Evolutionary conservation across 2,329 filamentous ascomycete species (phyloP), one percentile per base, ranked within the genome.

Genomic region (Amylocarpus encephaloides): DNA sequence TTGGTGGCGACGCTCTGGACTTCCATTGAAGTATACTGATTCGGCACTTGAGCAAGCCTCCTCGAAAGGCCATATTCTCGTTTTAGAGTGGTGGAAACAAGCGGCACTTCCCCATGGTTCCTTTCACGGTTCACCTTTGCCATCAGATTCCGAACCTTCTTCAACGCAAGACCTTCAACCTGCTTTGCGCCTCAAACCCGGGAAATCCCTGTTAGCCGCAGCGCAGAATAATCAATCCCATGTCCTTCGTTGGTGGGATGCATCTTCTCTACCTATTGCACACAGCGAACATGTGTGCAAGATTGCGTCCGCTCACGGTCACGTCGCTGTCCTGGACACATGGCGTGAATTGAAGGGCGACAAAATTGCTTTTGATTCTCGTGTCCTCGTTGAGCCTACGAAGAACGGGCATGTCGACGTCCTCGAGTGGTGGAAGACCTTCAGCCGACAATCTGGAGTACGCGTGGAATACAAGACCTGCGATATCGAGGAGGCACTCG

Each of bases 41-140:
- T 78, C 83, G 5, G 88, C 92, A 0, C 78, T 97, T 15, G 92
- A 96, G 68, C 86, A 91, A 62, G 91, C 92, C 29, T 92, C 86
- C 51, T 83, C 83, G 3, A 85, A 88, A 62, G 90, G 91, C 6
- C 86, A 93, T 57, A 75, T 95, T n/a, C 73, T 82, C 6, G 89
- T 96, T 1, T 77, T 97, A 1, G 85, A 94, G 61, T 97, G 92
- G 92, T 97, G 92, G 92, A 87, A 88, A 59, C 78, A 85, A 52
- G 82, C 84, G 0, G 79, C 78, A 11, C 70, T 74, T 12, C 76
- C 78, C 47, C 76, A 83, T 61, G 76, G 83, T 39, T 69, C 69
- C 1, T 70, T 71, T 48, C 66, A 63, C 26, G 48, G 39, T 12
- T 51, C 50, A 1, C 55, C 58, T 10, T 41, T 57, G 10, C 43